Evolutionary conservation across 2,329 filamentous ascomycete genomes (phyloP).

Genomic region (Fusarium sp.): DNA sequence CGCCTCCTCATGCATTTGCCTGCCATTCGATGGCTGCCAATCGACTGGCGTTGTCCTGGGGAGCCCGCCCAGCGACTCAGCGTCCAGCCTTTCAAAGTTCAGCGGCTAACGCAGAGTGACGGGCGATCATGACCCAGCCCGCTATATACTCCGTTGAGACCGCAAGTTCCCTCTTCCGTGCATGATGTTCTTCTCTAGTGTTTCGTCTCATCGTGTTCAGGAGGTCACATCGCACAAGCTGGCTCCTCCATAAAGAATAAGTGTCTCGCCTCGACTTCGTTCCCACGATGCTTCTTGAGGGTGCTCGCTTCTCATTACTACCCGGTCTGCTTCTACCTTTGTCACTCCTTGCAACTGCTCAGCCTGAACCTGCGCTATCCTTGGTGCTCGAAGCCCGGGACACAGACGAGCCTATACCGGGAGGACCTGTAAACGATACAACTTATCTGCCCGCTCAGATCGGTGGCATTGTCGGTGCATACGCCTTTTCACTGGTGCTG

Average conservation of each 20-base stretch:
- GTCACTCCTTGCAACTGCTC: conserved; percentile 50
- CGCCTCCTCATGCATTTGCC: conserved; percentile 56
- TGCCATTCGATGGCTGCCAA: conserved; percentile 51
- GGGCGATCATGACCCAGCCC: conserved; percentile 65
- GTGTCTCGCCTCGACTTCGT: conserved; percentile 44
- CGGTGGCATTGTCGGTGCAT: conserved; percentile 86
- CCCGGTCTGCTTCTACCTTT: conserved; percentile 51
- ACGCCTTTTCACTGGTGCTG: conserved; percentile 82
- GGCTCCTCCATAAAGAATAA: conserved; percentile 53
- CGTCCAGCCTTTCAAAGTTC: conserved; percentile 56
- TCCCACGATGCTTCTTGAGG: conserved; percentile 60
- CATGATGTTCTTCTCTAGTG: conserved; percentile 65
- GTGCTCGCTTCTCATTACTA: conserved; percentile 47
- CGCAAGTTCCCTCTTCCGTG: conserved; percentile 59
- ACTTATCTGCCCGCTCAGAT: conserved; percentile 84
- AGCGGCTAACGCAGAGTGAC: conserved; percentile 62
- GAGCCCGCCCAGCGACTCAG: conserved; percentile 58
- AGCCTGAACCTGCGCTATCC: conserved; percentile 52
- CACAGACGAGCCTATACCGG: conserved; percentile 73
- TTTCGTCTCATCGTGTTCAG: conserved; percentile 64
- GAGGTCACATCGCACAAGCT: conserved; percentile 59
- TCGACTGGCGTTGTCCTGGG: conserved; percentile 47
- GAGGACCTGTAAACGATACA: conserved; percentile 71
- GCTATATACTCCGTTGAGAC: conserved; percentile 70
- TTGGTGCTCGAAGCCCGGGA: conserved; percentile 45